These are phyloP conservation scores for Amanita polypyramis DNA, from an alignment of 768 basidiomycete species.

Conservation along the genomic window DNA sequence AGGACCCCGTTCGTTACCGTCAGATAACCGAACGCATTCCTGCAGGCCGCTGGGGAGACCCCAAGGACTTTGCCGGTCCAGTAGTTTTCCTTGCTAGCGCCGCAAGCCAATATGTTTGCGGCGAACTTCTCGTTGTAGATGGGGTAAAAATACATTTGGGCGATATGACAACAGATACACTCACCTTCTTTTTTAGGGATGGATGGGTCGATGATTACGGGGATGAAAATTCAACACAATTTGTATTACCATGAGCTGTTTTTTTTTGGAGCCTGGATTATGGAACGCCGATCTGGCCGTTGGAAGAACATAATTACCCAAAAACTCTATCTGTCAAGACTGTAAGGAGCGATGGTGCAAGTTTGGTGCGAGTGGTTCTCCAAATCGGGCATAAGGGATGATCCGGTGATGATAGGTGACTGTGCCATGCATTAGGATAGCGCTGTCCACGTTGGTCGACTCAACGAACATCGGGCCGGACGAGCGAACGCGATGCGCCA, in stretches of 20 bases:
- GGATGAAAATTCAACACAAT: neutral
- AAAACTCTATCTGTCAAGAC: neutral
- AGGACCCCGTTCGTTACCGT: conserved; percentile 50
- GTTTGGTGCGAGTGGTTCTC: neutral
- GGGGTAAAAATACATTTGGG: conserved; percentile 32
- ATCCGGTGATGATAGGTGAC: conserved; percentile 6
- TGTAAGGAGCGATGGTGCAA: neutral
- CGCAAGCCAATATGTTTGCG: conserved; percentile 64
- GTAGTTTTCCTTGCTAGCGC: conserved; percentile 59
- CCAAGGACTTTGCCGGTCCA: conserved; percentile 66
- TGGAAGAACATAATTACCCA: neutral
- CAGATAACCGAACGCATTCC: conserved; percentile 73
- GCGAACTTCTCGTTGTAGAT: conserved; percentile 62
- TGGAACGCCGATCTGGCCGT: neutral
- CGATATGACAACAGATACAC: conserved; percentile 1
- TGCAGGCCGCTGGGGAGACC: conserved; percentile 60
- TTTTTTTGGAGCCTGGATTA: neutral
- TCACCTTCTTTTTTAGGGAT: conserved; percentile 30
- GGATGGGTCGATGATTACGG: conserved; percentile 44
- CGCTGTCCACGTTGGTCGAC: neutral
- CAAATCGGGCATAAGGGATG: conserved; percentile 1
- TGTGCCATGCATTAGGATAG: neutral
- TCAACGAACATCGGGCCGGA: neutral
- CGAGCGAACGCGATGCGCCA: neutral
- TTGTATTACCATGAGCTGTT: neutral